These are phyloP conservation scores for Magnusiomyces paraingens DNA, from an alignment of 1,139 yeast genomes.

Conservation along the genomic window DNA sequence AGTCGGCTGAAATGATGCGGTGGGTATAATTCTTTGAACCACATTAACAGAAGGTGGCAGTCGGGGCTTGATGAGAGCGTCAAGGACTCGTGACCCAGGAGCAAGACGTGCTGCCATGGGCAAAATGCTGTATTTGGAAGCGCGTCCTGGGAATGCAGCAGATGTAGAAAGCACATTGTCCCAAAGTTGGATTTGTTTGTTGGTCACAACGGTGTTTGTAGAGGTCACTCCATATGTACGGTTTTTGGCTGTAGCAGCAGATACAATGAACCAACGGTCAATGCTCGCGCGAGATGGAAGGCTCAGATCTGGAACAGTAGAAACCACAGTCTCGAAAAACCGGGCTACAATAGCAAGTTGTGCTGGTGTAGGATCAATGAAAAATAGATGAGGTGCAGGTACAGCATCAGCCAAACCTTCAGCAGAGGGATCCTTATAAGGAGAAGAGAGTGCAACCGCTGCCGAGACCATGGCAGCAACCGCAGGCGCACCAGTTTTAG, in stretches of 20 bases:
- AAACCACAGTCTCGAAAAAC: slow-evolving; percentile 47
- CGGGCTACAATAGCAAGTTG: slow-evolving; percentile 40
- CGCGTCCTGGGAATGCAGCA: slow-evolving; percentile 59
- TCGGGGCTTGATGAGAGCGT: slow-evolving; percentile 66
- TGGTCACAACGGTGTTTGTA: slow-evolving; percentile 31
- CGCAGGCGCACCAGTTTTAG: slow-evolving; percentile 16
- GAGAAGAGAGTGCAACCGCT: slow-evolving; percentile 25
- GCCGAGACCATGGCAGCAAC: slow-evolving; percentile 18
- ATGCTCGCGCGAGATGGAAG: slow-evolving; percentile 59
- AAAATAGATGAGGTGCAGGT: slow-evolving; percentile 59
- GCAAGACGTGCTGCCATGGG: slow-evolving; percentile 57
- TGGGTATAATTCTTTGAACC: slow-evolving; percentile 7
- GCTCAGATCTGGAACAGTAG: slow-evolving; percentile 47
- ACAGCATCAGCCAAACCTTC: slow-evolving; percentile 56
- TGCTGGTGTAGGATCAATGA: slow-evolving; percentile 36
- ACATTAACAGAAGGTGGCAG: slow-evolving; percentile 48
- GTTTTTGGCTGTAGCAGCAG: slow-evolving; percentile 31
- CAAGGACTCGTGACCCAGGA: slow-evolving; percentile 39
- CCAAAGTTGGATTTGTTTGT: slow-evolving; percentile 23
- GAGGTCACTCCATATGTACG: slow-evolving; percentile 24
- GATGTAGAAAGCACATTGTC: slow-evolving; percentile 25
- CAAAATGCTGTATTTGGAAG: slow-evolving; percentile 51
- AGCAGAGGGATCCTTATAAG: slow-evolving; percentile 39
- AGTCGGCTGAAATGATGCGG: slow-evolving; percentile 30
- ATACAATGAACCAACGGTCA: slow-evolving; percentile 49